Evolutionary conservation across 2,329 filamentous ascomycete species (phyloP).

Genomic region (Pestalotiopsis sp.): DNA sequence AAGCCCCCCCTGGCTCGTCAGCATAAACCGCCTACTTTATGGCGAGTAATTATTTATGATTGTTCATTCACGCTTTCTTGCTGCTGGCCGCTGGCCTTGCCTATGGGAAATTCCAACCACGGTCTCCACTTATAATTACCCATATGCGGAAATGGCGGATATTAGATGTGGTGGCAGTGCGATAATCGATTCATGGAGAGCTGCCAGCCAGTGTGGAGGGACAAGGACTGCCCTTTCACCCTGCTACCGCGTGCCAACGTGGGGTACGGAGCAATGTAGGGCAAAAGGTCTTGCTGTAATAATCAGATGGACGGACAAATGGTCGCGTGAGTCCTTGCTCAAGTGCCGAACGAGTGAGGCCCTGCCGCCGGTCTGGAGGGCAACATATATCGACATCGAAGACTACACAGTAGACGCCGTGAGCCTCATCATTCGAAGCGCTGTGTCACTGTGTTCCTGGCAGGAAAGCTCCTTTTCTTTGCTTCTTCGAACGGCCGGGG

Average conservation of each 20-base stretch:
- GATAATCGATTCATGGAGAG: not conserved
- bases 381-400: not conserved
- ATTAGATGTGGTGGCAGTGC: conserved; percentile 3
- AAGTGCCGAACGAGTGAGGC: not conserved
- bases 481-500: no score
- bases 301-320: not conserved
- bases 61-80: not conserved
- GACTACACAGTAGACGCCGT: not conserved
- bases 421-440: not conserved
- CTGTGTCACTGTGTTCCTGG: no score
- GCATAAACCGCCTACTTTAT: not conserved
- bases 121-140: not conserved
- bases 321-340: not conserved
- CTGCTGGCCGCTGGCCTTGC: not conserved
- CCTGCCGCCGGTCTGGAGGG: not conserved
- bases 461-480: no score
- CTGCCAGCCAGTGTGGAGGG: not conserved
- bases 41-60: not conserved
- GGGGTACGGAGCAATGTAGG: not conserved
- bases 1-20: not conserved
- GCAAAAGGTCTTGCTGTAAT: not conserved
- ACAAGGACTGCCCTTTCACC: not conserved
- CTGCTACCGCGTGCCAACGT: not conserved
- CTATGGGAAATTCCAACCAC: not conserved
- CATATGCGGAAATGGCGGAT: conserved; percentile 3